Conservation (phyloP, 1,284 basidiomycete genomes). For the Austroboletus novae-zelandiae region DNA sequence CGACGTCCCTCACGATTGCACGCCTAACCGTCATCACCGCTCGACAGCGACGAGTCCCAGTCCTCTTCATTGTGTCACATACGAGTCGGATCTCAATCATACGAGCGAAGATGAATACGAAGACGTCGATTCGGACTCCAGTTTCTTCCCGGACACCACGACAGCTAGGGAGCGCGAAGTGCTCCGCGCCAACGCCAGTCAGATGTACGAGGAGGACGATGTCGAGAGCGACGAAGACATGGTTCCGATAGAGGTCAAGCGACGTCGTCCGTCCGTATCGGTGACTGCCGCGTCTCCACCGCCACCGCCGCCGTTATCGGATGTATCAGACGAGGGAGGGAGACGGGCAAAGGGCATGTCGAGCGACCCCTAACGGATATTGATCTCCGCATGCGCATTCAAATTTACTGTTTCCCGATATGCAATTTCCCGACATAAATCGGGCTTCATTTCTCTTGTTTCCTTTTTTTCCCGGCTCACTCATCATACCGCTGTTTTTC, state of each 20-base stretch:
- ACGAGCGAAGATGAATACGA: slow-evolving; percentile 34
- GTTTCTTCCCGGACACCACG: slow-evolving; percentile 33
- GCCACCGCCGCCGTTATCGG: slow-evolving; percentile 18
- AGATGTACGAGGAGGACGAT: slow-evolving; percentile 33
- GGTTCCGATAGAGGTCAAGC: slow-evolving; percentile 37
- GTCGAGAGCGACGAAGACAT: slow-evolving; percentile 35
- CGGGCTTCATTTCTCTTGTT: background rate
- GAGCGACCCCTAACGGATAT: slow-evolving; percentile 5
- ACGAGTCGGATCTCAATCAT: slow-evolving; percentile 29
- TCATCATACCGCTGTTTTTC: slow-evolving; percentile 5
- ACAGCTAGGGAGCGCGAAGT: slow-evolving; percentile 22
- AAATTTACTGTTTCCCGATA: slow-evolving; percentile 21
- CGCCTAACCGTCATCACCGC: slow-evolving; percentile 28
- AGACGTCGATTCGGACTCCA: slow-evolving; percentile 34
- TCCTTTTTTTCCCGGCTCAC: slow-evolving; percentile 10
- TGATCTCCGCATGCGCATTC: slow-evolving; percentile 15
- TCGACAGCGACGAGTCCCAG: slow-evolving; percentile 41
- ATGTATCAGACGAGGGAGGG: slow-evolving; percentile 14
- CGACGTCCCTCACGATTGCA: slow-evolving; percentile 27
- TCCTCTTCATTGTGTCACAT: slow-evolving; percentile 40
- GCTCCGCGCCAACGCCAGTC: slow-evolving; percentile 31
- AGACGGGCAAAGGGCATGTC: slow-evolving; percentile 8
- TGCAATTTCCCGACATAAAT: slow-evolving; percentile 14
- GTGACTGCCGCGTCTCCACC: slow-evolving; percentile 29
- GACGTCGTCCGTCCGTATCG: slow-evolving; percentile 36